A percentile compares a stretch with the other conserved stretches of the same genome.
Conservation (phyloP, 1,284 basidiomycete species). For the Tilletia walkeri region DNA sequence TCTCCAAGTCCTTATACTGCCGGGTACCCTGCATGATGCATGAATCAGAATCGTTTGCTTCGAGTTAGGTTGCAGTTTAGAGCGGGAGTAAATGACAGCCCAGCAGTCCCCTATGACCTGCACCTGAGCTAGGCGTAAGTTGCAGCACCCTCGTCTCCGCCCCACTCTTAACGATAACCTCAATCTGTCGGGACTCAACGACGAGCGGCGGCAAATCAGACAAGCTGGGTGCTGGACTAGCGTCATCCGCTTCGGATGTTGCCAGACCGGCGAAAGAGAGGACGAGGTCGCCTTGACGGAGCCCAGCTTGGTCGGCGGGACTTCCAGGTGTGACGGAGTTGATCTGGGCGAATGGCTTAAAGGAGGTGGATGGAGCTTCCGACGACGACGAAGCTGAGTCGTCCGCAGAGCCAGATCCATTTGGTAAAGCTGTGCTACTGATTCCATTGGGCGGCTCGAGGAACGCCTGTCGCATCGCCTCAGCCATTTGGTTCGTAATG, state of each 20-base stretch:
- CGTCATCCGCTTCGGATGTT: constrained; percentile 20
- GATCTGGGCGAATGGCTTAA: constrained; percentile 31
- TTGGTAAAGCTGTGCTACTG: not conserved
- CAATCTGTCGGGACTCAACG: not conserved
- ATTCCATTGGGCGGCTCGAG: constrained; percentile 36
- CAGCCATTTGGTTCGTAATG: constrained; percentile 28
- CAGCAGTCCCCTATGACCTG: not conserved
- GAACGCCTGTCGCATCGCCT: constrained; percentile 20
- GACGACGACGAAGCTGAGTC: not conserved
- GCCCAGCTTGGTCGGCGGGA: constrained; percentile 33
- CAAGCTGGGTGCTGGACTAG: not conserved
- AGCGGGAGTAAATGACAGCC: constrained; percentile 13
- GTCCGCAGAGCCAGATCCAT: not conserved
- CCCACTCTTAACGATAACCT: constrained; percentile 1
- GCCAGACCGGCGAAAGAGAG: constrained; percentile 27
- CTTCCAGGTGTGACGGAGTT: constrained; percentile 34
- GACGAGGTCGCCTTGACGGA: constrained; percentile 28
- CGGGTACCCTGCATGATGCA: too few species aligned
- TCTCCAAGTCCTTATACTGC: too few species aligned
- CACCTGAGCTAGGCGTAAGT: not conserved
- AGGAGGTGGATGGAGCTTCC: not conserved
- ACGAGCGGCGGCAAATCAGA: constrained; percentile 3
- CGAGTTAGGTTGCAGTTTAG: not conserved
- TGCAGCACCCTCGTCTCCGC: not conserved
- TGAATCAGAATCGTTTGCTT: too few species aligned